Percentiles rank a stretch among this genome's conserved stretches.
These are phyloP conservation scores for Coemansia sp. DNA, from an alignment of 192 early-diverging fungal species.

Conservation along the genomic window DNA sequence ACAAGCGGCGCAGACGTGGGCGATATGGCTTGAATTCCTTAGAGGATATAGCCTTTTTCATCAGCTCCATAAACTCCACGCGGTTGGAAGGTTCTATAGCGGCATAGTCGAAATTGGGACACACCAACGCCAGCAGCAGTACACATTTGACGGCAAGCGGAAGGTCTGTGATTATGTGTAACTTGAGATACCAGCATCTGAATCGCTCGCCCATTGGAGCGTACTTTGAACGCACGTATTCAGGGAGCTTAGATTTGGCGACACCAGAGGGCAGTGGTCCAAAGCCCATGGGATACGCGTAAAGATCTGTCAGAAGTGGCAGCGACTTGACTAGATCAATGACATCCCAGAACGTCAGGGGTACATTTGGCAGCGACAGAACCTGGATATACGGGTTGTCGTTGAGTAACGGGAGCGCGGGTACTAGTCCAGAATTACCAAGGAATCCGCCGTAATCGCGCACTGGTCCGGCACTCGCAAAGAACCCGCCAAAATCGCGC, in stretches of 20 bases:
- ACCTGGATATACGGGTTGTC: not conserved
- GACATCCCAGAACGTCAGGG: not conserved
- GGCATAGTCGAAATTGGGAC: not conserved
- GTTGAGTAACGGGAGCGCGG: not conserved
- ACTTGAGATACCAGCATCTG: not conserved
- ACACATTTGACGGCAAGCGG: not conserved
- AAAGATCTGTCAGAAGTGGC: not conserved
- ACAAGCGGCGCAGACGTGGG: not conserved
- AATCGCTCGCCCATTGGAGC: not conserved
- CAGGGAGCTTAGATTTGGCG: not conserved
- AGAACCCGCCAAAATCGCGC: not conserved
- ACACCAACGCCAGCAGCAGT: not conserved
- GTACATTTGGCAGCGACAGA: not conserved
- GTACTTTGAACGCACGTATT: not conserved
- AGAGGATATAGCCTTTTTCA: not conserved
- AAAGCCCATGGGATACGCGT: not conserved
- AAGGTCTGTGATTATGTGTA: not conserved
- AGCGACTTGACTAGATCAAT: not conserved
- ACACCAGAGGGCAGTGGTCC: not conserved
- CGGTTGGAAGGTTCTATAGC: not conserved
- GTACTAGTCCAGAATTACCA: too few species aligned
- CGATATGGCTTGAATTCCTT: not conserved
- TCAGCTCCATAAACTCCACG: not conserved
- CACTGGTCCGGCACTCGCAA: too few species aligned
- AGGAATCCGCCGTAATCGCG: too few species aligned